Evolutionary conservation across 2,329 filamentous ascomycete genomes (phyloP).

Genomic region (Raffaelea deltoideospora): DNA sequence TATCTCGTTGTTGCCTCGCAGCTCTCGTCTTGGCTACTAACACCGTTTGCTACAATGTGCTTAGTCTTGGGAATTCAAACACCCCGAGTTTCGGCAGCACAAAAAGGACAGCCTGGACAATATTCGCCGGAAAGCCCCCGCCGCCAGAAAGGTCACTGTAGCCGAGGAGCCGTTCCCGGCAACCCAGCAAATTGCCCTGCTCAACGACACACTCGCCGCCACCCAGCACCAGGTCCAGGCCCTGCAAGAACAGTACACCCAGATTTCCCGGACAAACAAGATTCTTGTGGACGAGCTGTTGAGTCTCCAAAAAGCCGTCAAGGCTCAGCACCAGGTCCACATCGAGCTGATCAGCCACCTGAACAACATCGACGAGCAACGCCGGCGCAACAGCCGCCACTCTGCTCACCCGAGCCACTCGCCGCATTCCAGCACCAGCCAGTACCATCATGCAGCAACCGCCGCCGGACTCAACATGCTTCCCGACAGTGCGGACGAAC

Average conservation of each 20-base stretch:
- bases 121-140: constrained; percentile 87
- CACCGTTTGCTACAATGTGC: too few species aligned
- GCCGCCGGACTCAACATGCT: constrained; percentile 23
- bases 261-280: constrained; percentile 51
- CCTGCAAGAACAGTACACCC: constrained; percentile 70
- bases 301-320: constrained; percentile 44
- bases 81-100: constrained; percentile 88
- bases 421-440: constrained; percentile 21
- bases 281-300: constrained; percentile 47
- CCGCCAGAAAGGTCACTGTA: constrained; percentile 55
- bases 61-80: constrained; percentile 91
- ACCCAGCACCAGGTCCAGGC: constrained; percentile 87
- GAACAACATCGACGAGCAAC: constrained; percentile 28
- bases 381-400: constrained; percentile 25
- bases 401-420: constrained; percentile 20
- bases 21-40: not conserved
- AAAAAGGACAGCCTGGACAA: constrained; percentile 95
- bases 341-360: constrained; percentile 42
- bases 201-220: constrained; percentile 76
- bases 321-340: constrained; percentile 40
- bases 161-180: constrained; percentile 61
- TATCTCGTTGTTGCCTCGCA: constrained; percentile 7
- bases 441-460: constrained; percentile 18
- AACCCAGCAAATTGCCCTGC: constrained; percentile 74
- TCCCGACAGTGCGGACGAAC: constrained; percentile 30